Percentiles rank a stretch among this genome's conserved stretches.
These are phyloP conservation scores for Macrocybe gigantea DNA, from an alignment of 768 basidiomycete species.

Conservation along the genomic window DNA sequence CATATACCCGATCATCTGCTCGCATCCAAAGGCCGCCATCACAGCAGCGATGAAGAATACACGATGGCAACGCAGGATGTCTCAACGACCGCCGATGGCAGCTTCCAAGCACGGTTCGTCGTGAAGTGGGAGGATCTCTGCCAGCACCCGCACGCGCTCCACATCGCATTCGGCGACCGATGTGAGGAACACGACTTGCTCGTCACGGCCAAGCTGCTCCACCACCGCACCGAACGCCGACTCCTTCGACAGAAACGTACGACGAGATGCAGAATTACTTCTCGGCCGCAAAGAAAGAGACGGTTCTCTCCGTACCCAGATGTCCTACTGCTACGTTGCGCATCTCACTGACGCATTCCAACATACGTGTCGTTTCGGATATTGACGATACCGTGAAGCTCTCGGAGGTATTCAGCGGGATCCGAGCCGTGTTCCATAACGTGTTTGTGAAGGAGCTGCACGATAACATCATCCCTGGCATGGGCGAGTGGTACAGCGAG, in stretches of 20 bases:
- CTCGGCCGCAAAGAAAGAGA: conserved; percentile 1
- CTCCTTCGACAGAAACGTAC: conserved; percentile 2
- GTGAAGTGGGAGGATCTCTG: conserved; percentile 69
- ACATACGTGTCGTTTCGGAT: conserved; percentile 82
- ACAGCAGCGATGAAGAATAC: conserved; percentile 17
- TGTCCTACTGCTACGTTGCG: conserved; percentile 21
- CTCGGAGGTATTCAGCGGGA: conserved; percentile 73
- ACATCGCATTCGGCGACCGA: conserved; percentile 52
- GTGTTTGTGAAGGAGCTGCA: conserved; percentile 84
- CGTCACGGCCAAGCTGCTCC: conserved; percentile 50
- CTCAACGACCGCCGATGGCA: conserved; percentile 62
- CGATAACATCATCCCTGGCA: conserved; percentile 76
- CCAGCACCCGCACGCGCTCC: conserved; percentile 49
- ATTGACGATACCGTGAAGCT: conserved; percentile 91
- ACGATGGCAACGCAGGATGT: conserved; percentile 16
- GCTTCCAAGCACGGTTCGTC: conserved; percentile 58
- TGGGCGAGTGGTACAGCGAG: conserved; percentile 70
- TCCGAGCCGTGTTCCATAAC: conserved; percentile 80
- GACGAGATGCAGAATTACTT: neutral
- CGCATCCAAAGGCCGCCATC: conserved; percentile 7
- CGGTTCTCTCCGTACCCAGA: neutral
- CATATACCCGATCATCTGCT: conserved; percentile 14
- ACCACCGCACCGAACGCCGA: conserved; percentile 11
- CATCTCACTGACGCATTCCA: conserved; percentile 52
- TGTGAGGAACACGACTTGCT: conserved; percentile 49